Base-by-base conservation (phyloP, 495 filamentous ascomycete species). In the Chaetomium cochliodes region DNA sequence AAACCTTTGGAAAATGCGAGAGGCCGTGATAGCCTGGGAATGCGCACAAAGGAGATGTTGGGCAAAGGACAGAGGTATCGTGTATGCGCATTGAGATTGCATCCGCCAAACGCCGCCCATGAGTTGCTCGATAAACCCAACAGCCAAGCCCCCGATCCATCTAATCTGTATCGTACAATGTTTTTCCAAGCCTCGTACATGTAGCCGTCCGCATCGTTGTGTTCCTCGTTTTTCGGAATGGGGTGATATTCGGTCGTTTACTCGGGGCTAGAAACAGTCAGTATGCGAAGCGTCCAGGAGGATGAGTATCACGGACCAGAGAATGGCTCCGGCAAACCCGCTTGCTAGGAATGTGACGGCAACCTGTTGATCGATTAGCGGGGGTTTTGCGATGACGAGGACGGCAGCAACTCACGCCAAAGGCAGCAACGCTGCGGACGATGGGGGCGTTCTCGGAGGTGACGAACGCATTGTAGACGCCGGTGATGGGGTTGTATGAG, bases 341-440 rank as follows among this genome's bases (percentile, higher is more conserved):
- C 84, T 89, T 72, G 87, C 82, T 69, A 92, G 81, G 81, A 92
- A 89, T 26, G 88, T 84, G 59, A 91, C 86, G 65, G 87, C 88
- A 62, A 83, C 84, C 89, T 92, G 69, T 6, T 18, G 18, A 54
- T 68, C 11, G 51, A 55, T 74, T 49, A 74, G 72, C 58, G 23
- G 4, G 6, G 25, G 11, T 0, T 7, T 18, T 37, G 26, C 25
- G 3, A 51, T 20, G 8, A 6, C 1, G 20, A 41, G 13, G 61
- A 15, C 23, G 41, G 52, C 6, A 5, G 9, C 44, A 23, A 84
- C 89, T 66, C 81, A 93, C 90, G 58, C 86, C 87, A 72, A 92
- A 92, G 57, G 90, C 72, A 64, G 86, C 78, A 62, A 92, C 69
- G 70, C 89, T 91, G 72, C 86, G 83, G 65, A 92, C 87, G 64